Base-by-base conservation (phyloP, 2,329 filamentous ascomycete species). In the Eurotiales sp. region DNA sequence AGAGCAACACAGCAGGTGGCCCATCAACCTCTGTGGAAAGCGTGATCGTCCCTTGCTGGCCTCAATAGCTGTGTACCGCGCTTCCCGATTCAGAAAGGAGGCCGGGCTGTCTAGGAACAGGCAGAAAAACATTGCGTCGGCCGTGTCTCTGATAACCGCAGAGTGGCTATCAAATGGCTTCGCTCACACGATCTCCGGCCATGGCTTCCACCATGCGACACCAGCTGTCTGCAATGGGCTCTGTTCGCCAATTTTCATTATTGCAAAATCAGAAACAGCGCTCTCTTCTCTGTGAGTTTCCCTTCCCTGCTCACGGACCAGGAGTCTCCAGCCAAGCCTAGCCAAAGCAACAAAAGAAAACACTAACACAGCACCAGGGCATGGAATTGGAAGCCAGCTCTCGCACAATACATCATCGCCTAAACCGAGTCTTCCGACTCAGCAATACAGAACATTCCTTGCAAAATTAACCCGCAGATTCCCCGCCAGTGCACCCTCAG, bases 361-460 rank as follows among this genome's bases (percentile, higher is more conserved):
- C 34, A 37, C 17, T 37, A 37, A 37, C 17, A 36, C 32, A 7
- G 39, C 49, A 65, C 3, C 22, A 50, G 47, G 39, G 43, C 42
- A 50, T 50, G 65, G 57, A 57, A 34, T 53, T 48, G 47, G 53
- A 51, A 54, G 55, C 46, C 64, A 58, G 51, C 56, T 54, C 29
- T 57, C 58, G 40, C 56, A 56, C 21, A 58, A 51, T 32, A 40
- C 53, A 32, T 50, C 51, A 30, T 55, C 56, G 19, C 21, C 46
- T 30, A 55, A 51, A 46, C 55, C 58, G 30, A 39, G 53, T 15
- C 40, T 59, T 42, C 53, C 59, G 39, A 56, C 55, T 32, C 62
- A 60, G 45, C 67, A 71, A 63, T 61, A 59, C 41, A 63, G 68
- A 45, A 67, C 64, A 21, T 71, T 71, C 57, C 58, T 71, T 42